These are phyloP conservation scores for Monilinia laxa DNA, from an alignment of 2,329 filamentous ascomycete species.

Conservation along the genomic window DNA sequence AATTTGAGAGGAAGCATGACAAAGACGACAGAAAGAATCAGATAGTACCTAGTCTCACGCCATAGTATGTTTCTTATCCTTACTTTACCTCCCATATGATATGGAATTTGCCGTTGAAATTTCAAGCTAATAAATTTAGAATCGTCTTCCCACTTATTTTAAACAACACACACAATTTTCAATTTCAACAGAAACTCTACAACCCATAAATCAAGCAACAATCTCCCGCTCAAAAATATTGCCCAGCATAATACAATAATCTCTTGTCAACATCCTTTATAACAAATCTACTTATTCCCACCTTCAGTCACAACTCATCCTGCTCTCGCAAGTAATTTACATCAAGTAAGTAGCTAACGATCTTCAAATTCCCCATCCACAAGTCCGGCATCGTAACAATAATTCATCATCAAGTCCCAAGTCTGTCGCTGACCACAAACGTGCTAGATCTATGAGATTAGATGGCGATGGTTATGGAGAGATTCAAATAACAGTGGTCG, in stretches of 20 bases:
- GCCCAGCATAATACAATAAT: background rate
- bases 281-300: too few relatives aligned
- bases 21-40: background rate
- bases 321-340: too few relatives aligned
- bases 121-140: background rate
- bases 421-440: too few relatives aligned
- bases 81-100: background rate
- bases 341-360: too few relatives aligned
- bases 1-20: background rate
- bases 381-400: too few relatives aligned
- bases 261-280: background rate
- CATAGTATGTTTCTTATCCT: background rate
- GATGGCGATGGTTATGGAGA: background rate
- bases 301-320: too few relatives aligned
- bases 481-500: background rate
- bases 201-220: background rate
- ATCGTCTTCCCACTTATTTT: background rate
- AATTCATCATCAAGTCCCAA: too few relatives aligned
- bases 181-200: background rate
- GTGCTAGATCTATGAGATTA: too few relatives aligned
- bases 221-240: background rate
- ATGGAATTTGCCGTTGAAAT: background rate
- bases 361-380: too few relatives aligned
- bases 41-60: background rate
- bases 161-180: background rate